Conservation (phyloP, 176 grass and related monocot species). For the Paspalum notatum region DNA sequence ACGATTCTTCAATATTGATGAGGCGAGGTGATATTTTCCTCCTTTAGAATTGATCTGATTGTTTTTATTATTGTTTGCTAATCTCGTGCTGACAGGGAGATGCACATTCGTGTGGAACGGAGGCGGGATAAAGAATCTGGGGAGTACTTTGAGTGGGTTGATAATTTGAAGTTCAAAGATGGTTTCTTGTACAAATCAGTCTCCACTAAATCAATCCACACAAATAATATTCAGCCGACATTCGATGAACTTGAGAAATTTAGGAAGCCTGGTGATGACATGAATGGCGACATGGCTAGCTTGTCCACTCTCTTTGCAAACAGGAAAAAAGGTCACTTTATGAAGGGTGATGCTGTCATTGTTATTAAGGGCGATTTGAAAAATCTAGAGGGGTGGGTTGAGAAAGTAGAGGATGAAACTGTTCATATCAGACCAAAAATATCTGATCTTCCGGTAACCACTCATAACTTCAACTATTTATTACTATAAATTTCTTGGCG, state of each 20-base stretch:
- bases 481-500: not conserved
- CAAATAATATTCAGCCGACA: conserved; percentile 71
- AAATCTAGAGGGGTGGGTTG: conserved; percentile 97
- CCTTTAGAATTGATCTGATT: conserved; percentile 16
- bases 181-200: conserved; percentile 93
- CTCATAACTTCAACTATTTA: conserved; percentile 29
- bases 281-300: conserved; percentile 79
- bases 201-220: conserved; percentile 84
- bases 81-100: conserved; percentile 63
- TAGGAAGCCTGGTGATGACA: conserved; percentile 87
- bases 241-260: conserved; percentile 99
- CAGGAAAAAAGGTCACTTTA: conserved; percentile 98
- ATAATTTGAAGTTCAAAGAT: conserved; percentile 93
- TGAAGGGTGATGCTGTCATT: conserved; percentile 97
- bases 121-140: conserved; percentile 73
- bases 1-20: conserved; percentile 97
- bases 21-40: conserved; percentile 72
- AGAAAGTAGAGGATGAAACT: conserved; percentile 96
- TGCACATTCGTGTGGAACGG: conserved; percentile 82
- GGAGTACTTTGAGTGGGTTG: conserved; percentile 89
- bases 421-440: conserved; percentile 89
- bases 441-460: conserved; percentile 75
- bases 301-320: conserved; percentile 93
- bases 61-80: conserved; percentile 43
- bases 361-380: conserved; percentile 84